Evolutionary conservation across 257 asterid species (phyloP).

Genomic region (Voacanga thouarsii): DNA sequence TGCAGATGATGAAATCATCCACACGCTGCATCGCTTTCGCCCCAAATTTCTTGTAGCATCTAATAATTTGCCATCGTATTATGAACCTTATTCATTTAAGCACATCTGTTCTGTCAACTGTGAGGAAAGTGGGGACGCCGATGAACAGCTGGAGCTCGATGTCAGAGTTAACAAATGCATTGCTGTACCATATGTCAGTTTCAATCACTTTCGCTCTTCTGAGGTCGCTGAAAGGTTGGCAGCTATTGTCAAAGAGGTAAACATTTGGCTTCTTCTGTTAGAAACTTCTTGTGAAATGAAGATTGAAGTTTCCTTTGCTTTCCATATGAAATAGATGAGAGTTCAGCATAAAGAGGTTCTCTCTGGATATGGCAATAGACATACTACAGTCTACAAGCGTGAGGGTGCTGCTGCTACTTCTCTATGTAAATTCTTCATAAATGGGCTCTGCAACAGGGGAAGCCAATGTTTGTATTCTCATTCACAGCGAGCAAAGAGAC

Average conservation of each 20-base stretch:
- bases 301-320: conserved; percentile 17
- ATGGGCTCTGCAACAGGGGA: conserved; percentile 79
- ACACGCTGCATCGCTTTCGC: conserved; percentile 71
- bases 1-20: conserved; percentile 85
- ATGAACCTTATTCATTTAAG: conserved; percentile 40
- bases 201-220: conserved; percentile 45
- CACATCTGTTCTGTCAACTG: conserved; percentile 47
- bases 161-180: conserved; percentile 42
- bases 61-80: conserved; percentile 45
- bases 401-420: conserved; percentile 35
- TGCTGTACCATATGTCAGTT: conserved; percentile 62
- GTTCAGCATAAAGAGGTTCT: conserved; percentile 39
- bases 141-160: conserved; percentile 42
- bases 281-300: conserved; percentile 24
- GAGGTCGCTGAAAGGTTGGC: conserved; percentile 59
- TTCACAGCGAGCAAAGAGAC: conserved; percentile 53
- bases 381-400: conserved; percentile 15
- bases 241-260: conserved; percentile 75
- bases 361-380: conserved; percentile 33
- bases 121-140: conserved; percentile 31
- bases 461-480: conserved; percentile 76
- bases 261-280: conserved; percentile 18
- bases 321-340: conserved; percentile 58
- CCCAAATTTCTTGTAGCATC: conserved; percentile 59
- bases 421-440: conserved; percentile 59